Evolutionary conservation across 805 yeast species (phyloP).

Genomic region (Hanseniaspora guilliermondii): DNA sequence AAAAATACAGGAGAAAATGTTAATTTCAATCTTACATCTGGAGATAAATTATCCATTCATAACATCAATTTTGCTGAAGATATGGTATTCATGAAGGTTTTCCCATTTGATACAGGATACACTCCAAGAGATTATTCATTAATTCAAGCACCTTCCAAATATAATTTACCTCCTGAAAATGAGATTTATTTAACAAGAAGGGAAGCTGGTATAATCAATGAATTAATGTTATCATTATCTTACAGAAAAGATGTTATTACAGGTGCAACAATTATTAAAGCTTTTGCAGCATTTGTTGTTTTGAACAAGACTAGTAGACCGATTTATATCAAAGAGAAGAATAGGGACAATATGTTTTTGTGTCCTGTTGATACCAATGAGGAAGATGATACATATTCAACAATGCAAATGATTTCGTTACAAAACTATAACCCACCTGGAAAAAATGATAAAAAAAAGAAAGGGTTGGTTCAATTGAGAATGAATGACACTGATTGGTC

Average conservation of each 20-base stretch:
- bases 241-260: constrained; percentile 42
- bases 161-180: constrained; percentile 37
- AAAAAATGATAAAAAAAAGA: constrained; percentile 38
- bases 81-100: constrained; percentile 12
- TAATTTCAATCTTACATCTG: constrained; percentile 49
- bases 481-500: constrained; percentile 65
- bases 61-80: constrained; percentile 51
- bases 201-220: constrained; percentile 53
- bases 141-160: constrained; percentile 29
- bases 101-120: constrained; percentile 36
- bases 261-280: constrained; percentile 46
- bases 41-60: constrained; percentile 62
- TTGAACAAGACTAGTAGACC: constrained; percentile 68
- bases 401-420: constrained; percentile 80
- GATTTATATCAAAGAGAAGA: constrained; percentile 45
- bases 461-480: constrained; percentile 52
- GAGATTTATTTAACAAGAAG: constrained; percentile 44
- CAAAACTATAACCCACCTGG: not conserved
- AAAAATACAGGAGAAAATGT: constrained; percentile 57
- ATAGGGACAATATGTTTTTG: constrained; percentile 19
- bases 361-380: constrained; percentile 15
- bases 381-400: constrained; percentile 26
- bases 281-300: constrained; percentile 78
- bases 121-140: constrained; percentile 61
- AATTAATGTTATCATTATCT: constrained; percentile 48